Conservation (phyloP, 345 rosid genomes). For the Rhodamnia rubescens region DNA sequence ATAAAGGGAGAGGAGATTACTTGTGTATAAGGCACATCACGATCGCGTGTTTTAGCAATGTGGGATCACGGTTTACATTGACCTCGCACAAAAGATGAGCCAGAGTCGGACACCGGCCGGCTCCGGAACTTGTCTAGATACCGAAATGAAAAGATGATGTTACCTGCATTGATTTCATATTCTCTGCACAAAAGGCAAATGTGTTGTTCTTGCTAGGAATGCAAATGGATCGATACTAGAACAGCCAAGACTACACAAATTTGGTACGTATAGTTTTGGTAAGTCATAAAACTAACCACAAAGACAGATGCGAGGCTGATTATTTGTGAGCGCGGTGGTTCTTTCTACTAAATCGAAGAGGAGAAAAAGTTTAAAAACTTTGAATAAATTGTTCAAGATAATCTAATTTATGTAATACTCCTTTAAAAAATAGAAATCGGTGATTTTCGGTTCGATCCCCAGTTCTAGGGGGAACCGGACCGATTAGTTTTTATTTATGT, state of each 20-base stretch:
- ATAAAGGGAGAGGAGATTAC: background rate
- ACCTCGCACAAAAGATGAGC: background rate
- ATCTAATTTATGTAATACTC: too few species aligned
- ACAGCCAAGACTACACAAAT: background rate
- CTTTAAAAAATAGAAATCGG: too few species aligned
- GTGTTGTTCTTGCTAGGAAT: background rate
- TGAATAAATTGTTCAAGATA: too few species aligned
- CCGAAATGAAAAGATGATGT: background rate
- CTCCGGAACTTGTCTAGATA: background rate
- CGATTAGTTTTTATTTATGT: too few species aligned
- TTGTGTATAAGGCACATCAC: background rate
- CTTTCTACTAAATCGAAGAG: too few species aligned
- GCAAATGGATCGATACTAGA: background rate
- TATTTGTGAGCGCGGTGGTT: too few species aligned
- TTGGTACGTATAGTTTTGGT: too few species aligned
- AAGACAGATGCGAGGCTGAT: too few species aligned
- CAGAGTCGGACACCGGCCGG: fast-evolving
- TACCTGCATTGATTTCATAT: background rate
- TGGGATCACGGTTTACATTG: background rate
- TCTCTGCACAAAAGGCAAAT: background rate
- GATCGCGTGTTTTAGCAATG: fast-evolving
- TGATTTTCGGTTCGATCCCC: too few species aligned
- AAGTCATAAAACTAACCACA: too few species aligned
- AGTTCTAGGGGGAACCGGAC: too few species aligned
- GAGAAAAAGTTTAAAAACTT: too few species aligned